These are phyloP conservation scores for Metschnikowia henanensis DNA, from an alignment of 805 yeast genomes.

Conservation along the genomic window DNA sequence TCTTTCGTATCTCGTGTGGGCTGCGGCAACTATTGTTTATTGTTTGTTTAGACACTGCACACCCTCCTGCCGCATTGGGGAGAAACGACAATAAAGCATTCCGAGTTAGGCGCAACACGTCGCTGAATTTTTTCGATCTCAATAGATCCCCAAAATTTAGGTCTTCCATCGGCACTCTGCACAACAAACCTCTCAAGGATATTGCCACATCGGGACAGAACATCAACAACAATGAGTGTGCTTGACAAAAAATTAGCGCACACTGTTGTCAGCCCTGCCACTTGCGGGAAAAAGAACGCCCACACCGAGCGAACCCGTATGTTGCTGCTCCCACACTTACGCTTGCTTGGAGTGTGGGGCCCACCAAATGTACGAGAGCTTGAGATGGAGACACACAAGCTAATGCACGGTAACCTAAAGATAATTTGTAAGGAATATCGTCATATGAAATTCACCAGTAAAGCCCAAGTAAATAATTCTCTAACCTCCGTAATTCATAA, in stretches of 20 bases:
- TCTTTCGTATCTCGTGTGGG: no score
- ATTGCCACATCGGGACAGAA: neutral
- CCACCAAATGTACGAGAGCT: neutral
- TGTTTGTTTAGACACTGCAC: conserved; percentile 4
- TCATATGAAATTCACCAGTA: no score
- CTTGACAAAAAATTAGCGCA: no score
- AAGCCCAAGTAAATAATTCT: no score
- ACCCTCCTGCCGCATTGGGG: conserved; percentile 6
- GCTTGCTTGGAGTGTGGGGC: neutral
- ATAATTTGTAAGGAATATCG: no score
- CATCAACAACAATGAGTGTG: neutral
- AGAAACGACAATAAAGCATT: neutral
- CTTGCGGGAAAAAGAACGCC: neutral
- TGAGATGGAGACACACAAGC: neutral
- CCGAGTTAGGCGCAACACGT: neutral
- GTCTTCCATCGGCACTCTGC: neutral
- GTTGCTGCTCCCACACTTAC: neutral
- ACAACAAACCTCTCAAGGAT: neutral
- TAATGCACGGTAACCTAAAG: no score
- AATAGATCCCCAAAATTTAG: neutral
- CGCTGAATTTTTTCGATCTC: neutral
- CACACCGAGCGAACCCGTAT: neutral
- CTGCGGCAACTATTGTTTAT: neutral
- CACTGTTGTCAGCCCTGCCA: neutral
- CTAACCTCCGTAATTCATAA: no score